These are phyloP conservation scores for Rhynchosporium agropyri DNA, from an alignment of 2,329 filamentous ascomycete genomes.

Conservation along the genomic window DNA sequence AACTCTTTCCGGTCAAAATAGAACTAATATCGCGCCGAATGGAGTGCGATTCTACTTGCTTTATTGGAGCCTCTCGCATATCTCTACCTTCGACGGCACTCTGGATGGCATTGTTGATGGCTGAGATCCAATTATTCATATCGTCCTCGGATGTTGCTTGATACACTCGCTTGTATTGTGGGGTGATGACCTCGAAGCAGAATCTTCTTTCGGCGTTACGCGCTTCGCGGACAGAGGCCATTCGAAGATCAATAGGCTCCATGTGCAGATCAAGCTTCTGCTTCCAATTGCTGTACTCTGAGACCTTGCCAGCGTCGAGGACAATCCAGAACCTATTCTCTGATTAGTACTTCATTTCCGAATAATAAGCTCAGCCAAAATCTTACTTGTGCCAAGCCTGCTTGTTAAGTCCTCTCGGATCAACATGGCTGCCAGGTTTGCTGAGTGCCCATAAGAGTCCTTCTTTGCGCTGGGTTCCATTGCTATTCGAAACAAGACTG, in stretches of 20 bases:
- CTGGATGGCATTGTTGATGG: slow-evolving; percentile 96
- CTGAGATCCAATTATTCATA: slow-evolving; percentile 93
- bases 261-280: slow-evolving; percentile 95
- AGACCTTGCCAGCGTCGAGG: slow-evolving; percentile 91
- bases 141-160: slow-evolving; percentile 98
- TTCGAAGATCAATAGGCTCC: slow-evolving; percentile 94
- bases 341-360: neutral
- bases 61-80: slow-evolving; percentile 55
- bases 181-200: slow-evolving; percentile 98
- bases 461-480: slow-evolving; percentile 79
- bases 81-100: slow-evolving; percentile 87
- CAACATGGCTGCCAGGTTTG: slow-evolving; percentile 88
- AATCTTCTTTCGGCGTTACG: slow-evolving; percentile 93
- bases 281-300: slow-evolving; percentile 99
- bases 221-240: slow-evolving; percentile 95
- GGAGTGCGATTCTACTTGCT: slow-evolving; percentile 49
- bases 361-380: neutral
- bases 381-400: slow-evolving; percentile 98
- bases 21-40: slow-evolving; percentile 87
- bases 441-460: slow-evolving; percentile 94
- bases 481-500: slow-evolving; percentile 52
- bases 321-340: slow-evolving; percentile 90
- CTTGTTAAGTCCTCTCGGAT: slow-evolving; percentile 93
- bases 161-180: slow-evolving; percentile 93
- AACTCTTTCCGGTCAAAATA: slow-evolving; percentile 88